A percentile compares a stretch with the other conserved stretches of the same genome.
These are phyloP conservation scores for Kodamaea ohmeri DNA, from an alignment of 1,139 yeast species.

Conservation along the genomic window DNA sequence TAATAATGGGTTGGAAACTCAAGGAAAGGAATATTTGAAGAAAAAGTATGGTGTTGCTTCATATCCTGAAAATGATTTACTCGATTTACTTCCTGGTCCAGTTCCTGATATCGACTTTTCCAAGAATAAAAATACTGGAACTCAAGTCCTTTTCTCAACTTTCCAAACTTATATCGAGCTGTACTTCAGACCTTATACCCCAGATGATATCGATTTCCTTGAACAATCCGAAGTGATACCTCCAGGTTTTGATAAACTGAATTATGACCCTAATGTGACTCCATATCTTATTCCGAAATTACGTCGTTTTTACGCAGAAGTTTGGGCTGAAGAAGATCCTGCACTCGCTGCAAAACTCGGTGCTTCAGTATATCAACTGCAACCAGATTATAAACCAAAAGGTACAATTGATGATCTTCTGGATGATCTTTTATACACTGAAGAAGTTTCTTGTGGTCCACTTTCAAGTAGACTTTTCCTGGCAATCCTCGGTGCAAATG, in stretches of 20 bases:
- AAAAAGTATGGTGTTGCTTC: slow-evolving; percentile 84
- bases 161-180: slow-evolving; percentile 85
- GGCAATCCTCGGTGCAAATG: slow-evolving; percentile 66
- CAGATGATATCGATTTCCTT: slow-evolving; percentile 77
- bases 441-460: slow-evolving; percentile 87
- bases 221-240: slow-evolving; percentile 59
- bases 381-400: slow-evolving; percentile 52
- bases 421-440: slow-evolving; percentile 68
- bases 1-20: slow-evolving; percentile 50
- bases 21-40: slow-evolving; percentile 71
- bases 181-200: slow-evolving; percentile 70
- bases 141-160: slow-evolving; percentile 90
- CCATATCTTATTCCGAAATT: slow-evolving; percentile 79
- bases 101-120: slow-evolving; percentile 88
- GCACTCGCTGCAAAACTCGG: slow-evolving; percentile 41
- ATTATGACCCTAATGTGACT: slow-evolving; percentile 63
- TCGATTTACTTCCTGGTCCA: slow-evolving; percentile 77
- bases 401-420: slow-evolving; percentile 58
- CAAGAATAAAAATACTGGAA: slow-evolving; percentile 73
- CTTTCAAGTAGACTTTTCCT: slow-evolving; percentile 79
- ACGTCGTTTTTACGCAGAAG: slow-evolving; percentile 76
- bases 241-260: slow-evolving; percentile 43
- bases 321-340: slow-evolving; percentile 84
- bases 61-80: slow-evolving; percentile 76
- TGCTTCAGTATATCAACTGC: slow-evolving; percentile 37